Percentiles rank a stretch among this genome's conserved stretches.
These are phyloP conservation scores for Metschnikowia shivogae DNA, from an alignment of 805 yeast genomes.

Conservation along the genomic window DNA sequence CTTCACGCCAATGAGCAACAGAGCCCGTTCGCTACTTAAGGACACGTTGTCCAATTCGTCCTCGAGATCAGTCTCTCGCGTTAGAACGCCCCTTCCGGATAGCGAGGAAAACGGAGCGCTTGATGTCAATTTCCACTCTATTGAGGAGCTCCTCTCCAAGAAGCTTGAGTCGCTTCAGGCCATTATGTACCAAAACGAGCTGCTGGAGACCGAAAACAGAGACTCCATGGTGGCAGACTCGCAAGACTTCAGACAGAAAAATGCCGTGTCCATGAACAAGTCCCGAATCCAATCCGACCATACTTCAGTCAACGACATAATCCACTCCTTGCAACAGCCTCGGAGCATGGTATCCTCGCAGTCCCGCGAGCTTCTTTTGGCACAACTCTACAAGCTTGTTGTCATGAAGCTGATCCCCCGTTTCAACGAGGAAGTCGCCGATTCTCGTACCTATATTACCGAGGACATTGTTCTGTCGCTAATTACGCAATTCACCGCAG, in stretches of 20 bases:
- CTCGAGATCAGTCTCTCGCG: slow-evolving; percentile 30
- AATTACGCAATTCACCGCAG: slow-evolving; percentile 28
- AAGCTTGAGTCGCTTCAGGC: slow-evolving; percentile 31
- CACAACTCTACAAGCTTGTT: slow-evolving; percentile 47
- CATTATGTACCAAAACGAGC: slow-evolving; percentile 14
- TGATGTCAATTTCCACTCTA: slow-evolving; percentile 31
- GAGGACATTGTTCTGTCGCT: slow-evolving; percentile 34
- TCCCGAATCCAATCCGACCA: slow-evolving; percentile 32
- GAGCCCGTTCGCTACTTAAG: slow-evolving; percentile 11
- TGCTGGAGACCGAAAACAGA: slow-evolving; percentile 16
- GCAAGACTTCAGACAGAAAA: slow-evolving; percentile 24
- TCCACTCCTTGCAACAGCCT: slow-evolving; percentile 37
- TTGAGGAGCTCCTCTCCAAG: slow-evolving; percentile 32
- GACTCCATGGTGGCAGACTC: slow-evolving; percentile 20
- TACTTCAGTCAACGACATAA: slow-evolving; percentile 43
- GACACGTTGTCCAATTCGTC: slow-evolving; percentile 24
- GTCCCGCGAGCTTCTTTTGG: slow-evolving; percentile 47
- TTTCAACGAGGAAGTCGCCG: slow-evolving; percentile 33
- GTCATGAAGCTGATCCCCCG: slow-evolving; percentile 38
- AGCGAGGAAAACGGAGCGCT: slow-evolving; percentile 33
- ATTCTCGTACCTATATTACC: slow-evolving; percentile 29
- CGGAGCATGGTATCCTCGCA: slow-evolving; percentile 44
- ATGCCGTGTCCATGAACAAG: slow-evolving; percentile 30
- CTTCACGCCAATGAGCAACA: not conserved
- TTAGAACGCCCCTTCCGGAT: slow-evolving; percentile 33